Base-by-base conservation (phyloP, 1,284 basidiomycete species). In the Leucoagaricus sp. region DNA sequence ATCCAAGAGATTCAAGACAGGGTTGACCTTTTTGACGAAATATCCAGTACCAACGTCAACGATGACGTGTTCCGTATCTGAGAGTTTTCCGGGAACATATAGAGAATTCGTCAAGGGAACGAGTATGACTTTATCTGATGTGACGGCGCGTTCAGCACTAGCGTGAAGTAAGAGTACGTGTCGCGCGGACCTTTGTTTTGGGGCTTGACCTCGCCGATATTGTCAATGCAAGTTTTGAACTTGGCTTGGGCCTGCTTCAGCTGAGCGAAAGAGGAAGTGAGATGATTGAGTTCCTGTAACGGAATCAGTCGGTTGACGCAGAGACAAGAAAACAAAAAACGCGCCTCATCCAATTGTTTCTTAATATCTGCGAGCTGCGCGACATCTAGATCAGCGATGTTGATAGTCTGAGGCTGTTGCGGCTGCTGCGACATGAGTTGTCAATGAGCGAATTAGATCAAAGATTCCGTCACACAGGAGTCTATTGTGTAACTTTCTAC, bases 11-110 rank as follows among this genome's bases (percentile, higher is more conserved):
- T 3, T 29, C 26, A 13, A 4, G 21, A 19, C 4, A 36, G 10
- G n/a, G 4, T 19, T 7, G 26, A 94, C 95, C 83, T 98, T 98
- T 72, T 93, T 89, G 17, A 99, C 89, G 67, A 91, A 98, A 75
- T 98, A 99, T 0, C 96, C 96, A 0, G 96, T 98, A 1, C 96
- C 96, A 29, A 99, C 84, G 69, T 99, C 96, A 17, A 99, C 87
- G 58, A 98, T 89, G 48, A 99, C 95, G 62, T 93, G 85, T 49
- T 94, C 89, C 1, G 84, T 72, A 68, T 98, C 91, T 25, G 79
- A 80, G 33, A 98, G 80, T 73, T 89, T 94, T 28, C 96, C 96
- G 1, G 96, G 94, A 13, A 98, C 92, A 69, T 98, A 98, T 3
- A 99, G 82, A 1, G 94, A 97, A 70, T 92, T 93, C 9, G 95